These are phyloP conservation scores for Eimeria acervulina DNA, from an alignment of 169 alveolate species.

Conservation along the genomic window DNA sequence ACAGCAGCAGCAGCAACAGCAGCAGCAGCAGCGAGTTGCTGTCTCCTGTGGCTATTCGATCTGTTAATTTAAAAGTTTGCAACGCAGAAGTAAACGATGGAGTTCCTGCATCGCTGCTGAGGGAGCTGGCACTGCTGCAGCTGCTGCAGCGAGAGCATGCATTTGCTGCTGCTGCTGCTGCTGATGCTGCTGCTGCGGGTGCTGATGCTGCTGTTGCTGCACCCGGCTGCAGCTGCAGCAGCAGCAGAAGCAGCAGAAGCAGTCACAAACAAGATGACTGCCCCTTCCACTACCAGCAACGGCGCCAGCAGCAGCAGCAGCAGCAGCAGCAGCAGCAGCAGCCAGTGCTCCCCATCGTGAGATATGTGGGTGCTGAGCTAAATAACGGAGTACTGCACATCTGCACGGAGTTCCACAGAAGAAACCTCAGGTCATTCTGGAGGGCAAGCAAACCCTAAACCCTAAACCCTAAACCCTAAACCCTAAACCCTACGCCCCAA, in stretches of 20 bases:
- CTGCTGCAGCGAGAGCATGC: slow-evolving; percentile 80
- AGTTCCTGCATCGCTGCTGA: slow-evolving; percentile 89
- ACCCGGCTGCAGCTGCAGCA: too few relatives aligned
- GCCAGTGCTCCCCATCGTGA: slow-evolving; percentile 5
- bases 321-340: slow-evolving; percentile 86
- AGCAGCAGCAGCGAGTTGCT: slow-evolving; percentile 41
- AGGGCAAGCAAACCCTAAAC: too few relatives aligned
- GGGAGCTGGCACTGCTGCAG: slow-evolving; percentile 88
- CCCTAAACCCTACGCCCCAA: slow-evolving; percentile 41
- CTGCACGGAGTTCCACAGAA: slow-evolving; percentile 33
- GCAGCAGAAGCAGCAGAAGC: neutral
- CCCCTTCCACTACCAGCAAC: neutral
- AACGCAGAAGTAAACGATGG: slow-evolving; percentile 93
- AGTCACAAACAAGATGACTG: neutral
- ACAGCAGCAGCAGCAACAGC: slow-evolving; percentile 12
- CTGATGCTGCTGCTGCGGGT: too few relatives aligned
- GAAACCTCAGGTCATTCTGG: slow-evolving; percentile 53
- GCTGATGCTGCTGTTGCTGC: too few relatives aligned
- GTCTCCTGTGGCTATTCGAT: slow-evolving; percentile 86
- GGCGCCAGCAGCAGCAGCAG: slow-evolving; percentile 69
- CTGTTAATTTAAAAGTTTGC: slow-evolving; percentile 88
- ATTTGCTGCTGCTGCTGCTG: too few relatives aligned
- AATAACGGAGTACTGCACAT: slow-evolving; percentile 25
- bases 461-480: slow-evolving; percentile 36
- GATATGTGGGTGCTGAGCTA: slow-evolving; percentile 47